These are phyloP conservation scores for Ephemerocybe angulata DNA, from an alignment of 768 basidiomycete genomes.

Conservation along the genomic window DNA sequence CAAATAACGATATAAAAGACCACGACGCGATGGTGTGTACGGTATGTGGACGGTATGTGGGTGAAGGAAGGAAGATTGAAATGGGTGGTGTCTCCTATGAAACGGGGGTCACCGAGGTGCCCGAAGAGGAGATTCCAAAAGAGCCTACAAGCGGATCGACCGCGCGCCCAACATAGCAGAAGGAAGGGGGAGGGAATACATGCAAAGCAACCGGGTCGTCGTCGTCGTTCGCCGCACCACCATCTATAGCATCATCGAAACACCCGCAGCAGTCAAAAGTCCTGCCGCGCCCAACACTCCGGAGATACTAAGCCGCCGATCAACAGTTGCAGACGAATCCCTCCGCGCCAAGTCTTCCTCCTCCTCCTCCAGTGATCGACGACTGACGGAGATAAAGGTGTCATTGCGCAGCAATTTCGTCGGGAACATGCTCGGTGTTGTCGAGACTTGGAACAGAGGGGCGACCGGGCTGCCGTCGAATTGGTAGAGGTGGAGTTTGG, in stretches of 20 bases:
- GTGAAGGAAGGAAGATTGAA: not conserved
- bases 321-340: conserved; percentile 25
- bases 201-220: not conserved
- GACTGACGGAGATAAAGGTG: conserved; percentile 19
- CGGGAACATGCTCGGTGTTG: conserved; percentile 84
- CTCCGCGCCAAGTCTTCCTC: not conserved
- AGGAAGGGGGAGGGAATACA: not conserved
- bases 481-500: conserved; percentile 72
- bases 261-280: conserved; percentile 25
- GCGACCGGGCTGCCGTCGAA: conserved; percentile 76
- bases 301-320: conserved; percentile 20
- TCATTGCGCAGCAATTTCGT: conserved; percentile 61
- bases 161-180: not conserved
- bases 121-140: not conserved
- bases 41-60: no score
- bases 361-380: conserved; percentile 8
- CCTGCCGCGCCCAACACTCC: conserved; percentile 25
- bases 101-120: not conserved
- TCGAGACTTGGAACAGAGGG: conserved; percentile 63
- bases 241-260: conserved; percentile 31
- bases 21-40: not conserved
- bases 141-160: not conserved
- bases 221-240: not conserved
- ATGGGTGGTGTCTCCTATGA: not conserved
- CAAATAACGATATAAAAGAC: not conserved